Conservation (phyloP, 1,139 yeast genomes). For the Meyerozyma carpophila region DNA sequence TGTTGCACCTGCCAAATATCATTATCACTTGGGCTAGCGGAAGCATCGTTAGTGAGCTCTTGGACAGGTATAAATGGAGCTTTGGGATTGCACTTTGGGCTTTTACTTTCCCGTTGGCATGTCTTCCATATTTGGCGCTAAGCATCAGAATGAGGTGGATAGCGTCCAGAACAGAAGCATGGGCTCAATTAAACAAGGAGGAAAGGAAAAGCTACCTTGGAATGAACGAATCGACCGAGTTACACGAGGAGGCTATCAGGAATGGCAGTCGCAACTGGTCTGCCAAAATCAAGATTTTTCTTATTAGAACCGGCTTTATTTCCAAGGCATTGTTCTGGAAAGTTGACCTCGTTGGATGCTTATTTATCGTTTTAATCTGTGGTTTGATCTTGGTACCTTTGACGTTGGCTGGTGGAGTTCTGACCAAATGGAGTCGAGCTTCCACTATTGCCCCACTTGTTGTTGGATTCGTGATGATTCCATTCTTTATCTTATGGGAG, state of each 20-base stretch:
- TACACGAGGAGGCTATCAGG: conserved; percentile 1
- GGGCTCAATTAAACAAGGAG: conserved; percentile 18
- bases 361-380: conserved; percentile 43
- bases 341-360: conserved; percentile 49
- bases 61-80: conserved; percentile 19
- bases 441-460: conserved; percentile 59
- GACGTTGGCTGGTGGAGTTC: conserved; percentile 33
- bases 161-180: conserved; percentile 30
- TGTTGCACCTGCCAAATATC: conserved; percentile 66
- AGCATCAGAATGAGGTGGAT: conserved; percentile 28
- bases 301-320: not conserved
- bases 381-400: conserved; percentile 53
- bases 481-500: conserved; percentile 54
- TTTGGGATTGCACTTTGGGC: conserved; percentile 26
- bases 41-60: conserved; percentile 33
- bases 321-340: conserved; percentile 36
- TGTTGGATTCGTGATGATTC: conserved; percentile 54
- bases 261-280: not conserved
- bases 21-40: conserved; percentile 78
- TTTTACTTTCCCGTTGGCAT: conserved; percentile 31
- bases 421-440: conserved; percentile 28
- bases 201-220: conserved; percentile 2
- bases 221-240: not conserved
- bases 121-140: conserved; percentile 26
- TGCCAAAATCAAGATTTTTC: not conserved